Percentiles rank a stretch among this genome's conserved stretches.
phyloP scores from a whole-genome alignment of 2,329 filamentous ascomycete species.

The Lasiodiplodia gonubiensis region DNA sequence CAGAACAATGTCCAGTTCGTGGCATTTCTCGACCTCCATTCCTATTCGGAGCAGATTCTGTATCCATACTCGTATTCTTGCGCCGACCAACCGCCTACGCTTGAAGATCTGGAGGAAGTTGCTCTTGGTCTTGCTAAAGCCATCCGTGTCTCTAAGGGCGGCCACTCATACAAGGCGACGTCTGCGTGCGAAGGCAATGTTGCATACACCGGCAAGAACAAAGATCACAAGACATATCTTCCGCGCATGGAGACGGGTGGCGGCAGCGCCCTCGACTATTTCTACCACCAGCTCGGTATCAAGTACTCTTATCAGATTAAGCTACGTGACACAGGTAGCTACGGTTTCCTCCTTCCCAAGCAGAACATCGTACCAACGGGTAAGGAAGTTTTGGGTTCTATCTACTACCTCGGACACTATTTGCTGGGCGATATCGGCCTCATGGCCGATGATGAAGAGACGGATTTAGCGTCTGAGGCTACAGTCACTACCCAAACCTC shows the following conservation, averaged over 20 bases:
- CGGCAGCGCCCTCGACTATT: slow-evolving; percentile 91
- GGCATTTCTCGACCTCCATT: slow-evolving; percentile 89
- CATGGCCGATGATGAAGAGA: not conserved
- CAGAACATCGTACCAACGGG: slow-evolving; percentile 89
- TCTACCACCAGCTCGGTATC: slow-evolving; percentile 84
- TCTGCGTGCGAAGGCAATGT: slow-evolving; percentile 87
- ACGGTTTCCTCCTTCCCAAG: slow-evolving; percentile 87
- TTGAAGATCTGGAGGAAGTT: slow-evolving; percentile 91
- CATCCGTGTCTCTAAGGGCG: slow-evolving; percentile 78
- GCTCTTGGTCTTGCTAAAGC: slow-evolving; percentile 87
- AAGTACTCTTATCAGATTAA: slow-evolving; percentile 94
- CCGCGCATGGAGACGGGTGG: slow-evolving; percentile 74
- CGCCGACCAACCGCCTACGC: slow-evolving; percentile 74
- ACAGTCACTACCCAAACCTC: not conserved
- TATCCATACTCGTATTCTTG: slow-evolving; percentile 93
- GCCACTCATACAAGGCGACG: slow-evolving; percentile 66
- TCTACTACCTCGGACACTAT: slow-evolving; percentile 84
- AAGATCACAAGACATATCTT: slow-evolving; percentile 45
- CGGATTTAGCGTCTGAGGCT: not conserved
- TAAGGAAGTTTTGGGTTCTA: slow-evolving; percentile 81
- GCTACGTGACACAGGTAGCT: slow-evolving; percentile 88
- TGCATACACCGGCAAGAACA: slow-evolving; percentile 42
- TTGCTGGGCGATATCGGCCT: slow-evolving; percentile 59
- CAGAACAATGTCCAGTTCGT: slow-evolving; percentile 76
- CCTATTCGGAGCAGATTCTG: slow-evolving; percentile 92